phyloP scores from a whole-genome alignment of 345 rosid species.

The Citrus sp. region DNA sequence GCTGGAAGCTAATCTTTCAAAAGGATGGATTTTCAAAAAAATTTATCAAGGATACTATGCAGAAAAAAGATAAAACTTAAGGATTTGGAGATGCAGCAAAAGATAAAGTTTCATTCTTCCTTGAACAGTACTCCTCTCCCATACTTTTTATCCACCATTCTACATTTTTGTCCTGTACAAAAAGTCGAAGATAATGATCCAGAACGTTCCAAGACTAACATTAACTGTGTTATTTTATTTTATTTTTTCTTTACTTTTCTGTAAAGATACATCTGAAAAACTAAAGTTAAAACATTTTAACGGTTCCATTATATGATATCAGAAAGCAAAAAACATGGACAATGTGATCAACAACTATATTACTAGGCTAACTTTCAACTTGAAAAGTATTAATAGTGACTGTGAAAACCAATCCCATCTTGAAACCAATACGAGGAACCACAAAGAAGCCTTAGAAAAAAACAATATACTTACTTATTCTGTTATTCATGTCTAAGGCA shows the following conservation, averaged over 20 bases:
- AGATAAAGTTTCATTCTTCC: conserved; percentile 8
- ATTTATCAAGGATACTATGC: background rate
- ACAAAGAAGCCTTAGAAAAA: conserved; percentile 8
- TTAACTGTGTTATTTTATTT: background rate
- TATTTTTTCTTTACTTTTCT: background rate
- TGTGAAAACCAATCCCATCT: background rate
- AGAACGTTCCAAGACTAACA: background rate
- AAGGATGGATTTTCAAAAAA: background rate
- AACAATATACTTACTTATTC: background rate
- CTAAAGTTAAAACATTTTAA: background rate
- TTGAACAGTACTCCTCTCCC: background rate
- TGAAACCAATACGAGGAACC: background rate
- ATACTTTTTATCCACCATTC: background rate
- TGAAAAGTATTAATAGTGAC: background rate
- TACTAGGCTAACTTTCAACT: background rate
- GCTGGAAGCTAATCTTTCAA: background rate
- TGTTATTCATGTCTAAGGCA: background rate
- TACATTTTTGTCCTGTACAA: background rate
- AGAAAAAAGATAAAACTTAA: conserved; percentile 1
- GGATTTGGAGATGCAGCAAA: background rate
- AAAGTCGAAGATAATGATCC: background rate
- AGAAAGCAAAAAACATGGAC: background rate
- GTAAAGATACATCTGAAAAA: background rate
- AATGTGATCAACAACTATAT: background rate
- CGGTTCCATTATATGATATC: background rate